Evolutionary conservation across 192 early-diverging fungal species (phyloP).

Genomic region (Oehlia diaphana): DNA sequence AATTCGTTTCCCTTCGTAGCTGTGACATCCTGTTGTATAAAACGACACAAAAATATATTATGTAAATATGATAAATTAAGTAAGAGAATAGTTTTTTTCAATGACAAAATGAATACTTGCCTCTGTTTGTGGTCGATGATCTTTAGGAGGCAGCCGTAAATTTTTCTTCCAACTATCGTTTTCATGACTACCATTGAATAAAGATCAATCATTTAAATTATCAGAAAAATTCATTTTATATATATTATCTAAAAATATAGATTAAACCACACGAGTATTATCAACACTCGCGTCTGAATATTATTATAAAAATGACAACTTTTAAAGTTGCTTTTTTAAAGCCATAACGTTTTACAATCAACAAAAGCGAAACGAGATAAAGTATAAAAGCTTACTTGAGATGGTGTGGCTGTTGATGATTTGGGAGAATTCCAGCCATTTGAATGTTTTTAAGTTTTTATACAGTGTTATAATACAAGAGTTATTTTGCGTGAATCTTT

Average conservation of each 20-base stretch:
- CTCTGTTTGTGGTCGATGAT: slow-evolving; percentile 92
- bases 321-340: neutral
- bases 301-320: neutral
- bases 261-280: neutral
- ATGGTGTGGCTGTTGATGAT: slow-evolving; percentile 23
- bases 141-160: slow-evolving; percentile 78
- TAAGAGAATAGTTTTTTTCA: neutral
- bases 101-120: slow-evolving; percentile 33
- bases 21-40: slow-evolving; percentile 74
- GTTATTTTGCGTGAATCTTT: neutral
- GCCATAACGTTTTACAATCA: neutral
- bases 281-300: neutral
- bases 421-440: neutral
- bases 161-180: slow-evolving; percentile 76
- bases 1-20: slow-evolving; percentile 99
- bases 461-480: neutral
- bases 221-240: neutral
- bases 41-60: neutral
- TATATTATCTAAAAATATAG: neutral
- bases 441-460: neutral
- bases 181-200: slow-evolving; percentile 48
- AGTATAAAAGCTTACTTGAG: slow-evolving; percentile 13
- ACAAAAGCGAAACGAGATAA: neutral
- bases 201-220: neutral
- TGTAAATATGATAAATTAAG: neutral